phyloP scores from a whole-genome alignment of 306 rosid species.

The Hippophae gyantsensis region DNA sequence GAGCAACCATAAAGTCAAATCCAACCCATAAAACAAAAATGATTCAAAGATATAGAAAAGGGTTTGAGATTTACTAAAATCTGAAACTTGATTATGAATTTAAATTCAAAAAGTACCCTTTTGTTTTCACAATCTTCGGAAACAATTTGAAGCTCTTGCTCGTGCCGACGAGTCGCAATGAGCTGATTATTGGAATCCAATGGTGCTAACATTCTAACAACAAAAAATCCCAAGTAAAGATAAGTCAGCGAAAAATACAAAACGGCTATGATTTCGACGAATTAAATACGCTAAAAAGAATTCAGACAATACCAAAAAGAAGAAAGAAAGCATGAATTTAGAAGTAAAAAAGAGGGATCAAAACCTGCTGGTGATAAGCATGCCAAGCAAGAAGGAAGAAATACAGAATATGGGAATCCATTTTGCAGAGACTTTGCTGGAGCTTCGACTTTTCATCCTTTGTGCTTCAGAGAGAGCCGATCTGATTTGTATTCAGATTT shows the following conservation, averaged over 20 bases:
- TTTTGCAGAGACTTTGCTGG: constrained; percentile 53
- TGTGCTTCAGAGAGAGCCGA: neutral
- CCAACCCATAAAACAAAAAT: neutral
- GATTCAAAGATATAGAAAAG: neutral
- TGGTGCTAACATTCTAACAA: constrained; percentile 58
- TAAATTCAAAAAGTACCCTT: constrained; percentile 20
- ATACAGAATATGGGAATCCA: constrained; percentile 87
- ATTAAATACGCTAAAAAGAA: constrained; percentile 6
- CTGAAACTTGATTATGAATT: neutral
- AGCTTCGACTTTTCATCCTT: constrained; percentile 56
- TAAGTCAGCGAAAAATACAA: constrained; percentile 2
- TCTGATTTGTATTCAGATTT: no score
- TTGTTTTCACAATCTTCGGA: constrained; percentile 53
- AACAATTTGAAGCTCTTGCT: constrained; percentile 61
- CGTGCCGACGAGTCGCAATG: constrained; percentile 45
- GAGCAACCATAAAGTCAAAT: neutral
- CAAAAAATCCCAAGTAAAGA: neutral
- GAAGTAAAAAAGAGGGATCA: neutral
- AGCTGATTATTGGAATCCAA: constrained; percentile 57
- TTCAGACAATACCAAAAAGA: neutral
- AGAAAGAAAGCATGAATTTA: neutral
- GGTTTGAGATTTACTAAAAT: neutral
- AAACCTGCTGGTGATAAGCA: constrained; percentile 78
- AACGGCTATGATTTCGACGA: neutral
- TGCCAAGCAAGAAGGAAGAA: constrained; percentile 61